Evolutionary conservation across 2,329 filamentous ascomycete species (phyloP).

Genomic region (Thermoascus crustaceus): DNA sequence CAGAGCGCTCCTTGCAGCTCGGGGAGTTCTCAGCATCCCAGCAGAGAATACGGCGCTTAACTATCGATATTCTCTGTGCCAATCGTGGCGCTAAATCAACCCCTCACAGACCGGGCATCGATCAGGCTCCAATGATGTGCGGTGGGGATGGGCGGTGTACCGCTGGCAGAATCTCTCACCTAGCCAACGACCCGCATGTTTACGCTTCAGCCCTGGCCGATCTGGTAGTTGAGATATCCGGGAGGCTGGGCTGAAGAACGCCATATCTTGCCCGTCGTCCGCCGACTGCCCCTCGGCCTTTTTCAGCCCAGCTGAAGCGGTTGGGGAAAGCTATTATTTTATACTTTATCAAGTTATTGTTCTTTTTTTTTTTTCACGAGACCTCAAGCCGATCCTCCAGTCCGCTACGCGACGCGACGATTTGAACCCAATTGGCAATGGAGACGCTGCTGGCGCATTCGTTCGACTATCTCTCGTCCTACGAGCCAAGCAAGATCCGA

Average conservation of each 20-base stretch:
- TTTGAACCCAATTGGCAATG: slow-evolving; percentile 47
- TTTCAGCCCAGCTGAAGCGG: neutral
- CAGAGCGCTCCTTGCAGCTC: too few species aligned
- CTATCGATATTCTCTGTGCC: too few species aligned
- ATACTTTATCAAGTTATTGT: neutral
- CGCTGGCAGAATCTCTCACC: slow-evolving; percentile 13
- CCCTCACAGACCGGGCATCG: too few species aligned
- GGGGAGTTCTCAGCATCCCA: too few species aligned
- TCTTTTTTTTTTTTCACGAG: neutral
- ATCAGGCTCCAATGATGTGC: too few species aligned
- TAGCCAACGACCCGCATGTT: slow-evolving; percentile 12
- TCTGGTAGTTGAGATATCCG: neutral
- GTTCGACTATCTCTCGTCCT: slow-evolving; percentile 93
- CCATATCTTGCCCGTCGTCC: too few species aligned
- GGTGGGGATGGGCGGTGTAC: slow-evolving; percentile 1
- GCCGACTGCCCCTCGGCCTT: neutral
- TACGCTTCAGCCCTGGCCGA: slow-evolving; percentile 2
- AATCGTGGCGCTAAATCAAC: too few species aligned
- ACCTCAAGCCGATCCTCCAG: slow-evolving; percentile 4
- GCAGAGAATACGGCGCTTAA: too few species aligned
- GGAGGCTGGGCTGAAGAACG: neutral
- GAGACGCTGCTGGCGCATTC: slow-evolving; percentile 85
- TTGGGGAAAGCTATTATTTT: too few species aligned
- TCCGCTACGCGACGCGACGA: slow-evolving; percentile 3
- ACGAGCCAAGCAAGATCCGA: slow-evolving; percentile 79